Conservation (phyloP, 75 land plant genomes). For the Pinus albicaulis region DNA sequence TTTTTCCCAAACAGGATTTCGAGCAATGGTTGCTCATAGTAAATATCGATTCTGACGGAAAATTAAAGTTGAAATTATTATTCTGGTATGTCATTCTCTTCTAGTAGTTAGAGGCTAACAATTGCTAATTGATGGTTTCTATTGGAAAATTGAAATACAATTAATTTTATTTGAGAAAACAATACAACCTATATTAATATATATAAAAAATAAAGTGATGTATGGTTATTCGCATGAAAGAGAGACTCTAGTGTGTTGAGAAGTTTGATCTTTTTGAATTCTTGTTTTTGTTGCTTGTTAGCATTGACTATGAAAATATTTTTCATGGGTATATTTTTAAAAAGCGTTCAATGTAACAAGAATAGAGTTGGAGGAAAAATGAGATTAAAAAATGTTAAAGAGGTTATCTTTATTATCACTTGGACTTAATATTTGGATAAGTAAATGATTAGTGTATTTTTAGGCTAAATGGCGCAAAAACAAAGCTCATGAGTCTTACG, state of each 20-base stretch:
- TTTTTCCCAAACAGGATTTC: constrained; percentile 69
- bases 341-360: not conserved
- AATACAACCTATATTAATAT: not conserved
- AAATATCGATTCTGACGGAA: constrained; percentile 57
- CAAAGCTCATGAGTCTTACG: constrained; percentile 54
- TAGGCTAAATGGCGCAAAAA: constrained; percentile 76
- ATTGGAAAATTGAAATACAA: not conserved
- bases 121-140: not conserved
- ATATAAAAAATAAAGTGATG: not conserved
- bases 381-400: not conserved
- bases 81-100: constrained; percentile 51
- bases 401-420: not conserved
- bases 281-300: not conserved
- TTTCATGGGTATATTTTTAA: not conserved
- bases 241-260: not conserved
- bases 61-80: constrained; percentile 65
- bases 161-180: not conserved
- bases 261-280: not conserved
- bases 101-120: not conserved
- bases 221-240: not conserved
- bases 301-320: not conserved
- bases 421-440: not conserved
- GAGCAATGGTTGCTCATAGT: constrained; percentile 80
- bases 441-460: not conserved
- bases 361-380: not conserved